Evolutionary conservation across 2,329 filamentous ascomycete genomes (phyloP).

Genomic region (Chalara sp.): DNA sequence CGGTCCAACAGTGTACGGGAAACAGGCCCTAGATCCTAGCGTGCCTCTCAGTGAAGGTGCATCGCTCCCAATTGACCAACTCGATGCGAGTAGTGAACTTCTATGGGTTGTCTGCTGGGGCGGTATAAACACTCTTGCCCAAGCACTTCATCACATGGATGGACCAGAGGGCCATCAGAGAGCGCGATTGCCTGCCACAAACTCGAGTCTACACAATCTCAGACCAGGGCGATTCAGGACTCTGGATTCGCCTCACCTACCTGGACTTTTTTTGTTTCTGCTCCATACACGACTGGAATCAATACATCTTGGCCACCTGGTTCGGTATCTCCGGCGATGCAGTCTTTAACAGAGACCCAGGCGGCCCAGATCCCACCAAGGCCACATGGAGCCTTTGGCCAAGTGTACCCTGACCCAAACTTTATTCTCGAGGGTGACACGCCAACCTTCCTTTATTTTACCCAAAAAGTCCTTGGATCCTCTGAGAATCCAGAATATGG

Average conservation of each 20-base stretch:
- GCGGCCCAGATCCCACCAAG: constrained; percentile 34
- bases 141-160: constrained; percentile 37
- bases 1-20: constrained; percentile 21
- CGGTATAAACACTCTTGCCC: constrained; percentile 45
- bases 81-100: constrained; percentile 27
- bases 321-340: constrained; percentile 38
- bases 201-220: constrained; percentile 49
- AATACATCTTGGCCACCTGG: constrained; percentile 39
- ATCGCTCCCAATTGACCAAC: constrained; percentile 35
- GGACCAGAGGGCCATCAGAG: constrained; percentile 26
- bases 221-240: constrained; percentile 51
- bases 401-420: constrained; percentile 30
- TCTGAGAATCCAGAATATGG: constrained; percentile 31
- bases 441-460: constrained; percentile 30
- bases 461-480: constrained; percentile 31
- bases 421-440: constrained; percentile 39
- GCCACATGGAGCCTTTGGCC: constrained; percentile 35
- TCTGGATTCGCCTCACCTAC: constrained; percentile 47
- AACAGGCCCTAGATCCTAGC: background rate
- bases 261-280: constrained; percentile 49
- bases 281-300: constrained; percentile 37
- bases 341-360: constrained; percentile 35
- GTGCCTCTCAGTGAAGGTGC: constrained; percentile 2
- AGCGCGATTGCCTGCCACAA: constrained; percentile 30
- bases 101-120: constrained; percentile 47